phyloP scores from a whole-genome alignment of 192 early-diverging fungal species.

The Chytriomyces sp. region DNA sequence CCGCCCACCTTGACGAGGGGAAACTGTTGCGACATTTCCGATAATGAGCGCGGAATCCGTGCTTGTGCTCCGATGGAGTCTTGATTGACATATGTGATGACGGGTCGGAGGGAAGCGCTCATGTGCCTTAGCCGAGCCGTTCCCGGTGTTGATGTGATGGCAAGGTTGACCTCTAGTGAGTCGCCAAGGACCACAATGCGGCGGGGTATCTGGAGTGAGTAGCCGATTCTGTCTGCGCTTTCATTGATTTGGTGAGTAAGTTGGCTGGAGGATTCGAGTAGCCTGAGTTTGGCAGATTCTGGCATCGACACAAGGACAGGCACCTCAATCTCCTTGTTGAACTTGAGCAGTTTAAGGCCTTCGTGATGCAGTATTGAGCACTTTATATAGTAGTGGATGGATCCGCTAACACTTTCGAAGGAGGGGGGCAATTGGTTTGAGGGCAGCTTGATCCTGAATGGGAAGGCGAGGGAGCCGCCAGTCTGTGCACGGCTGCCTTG shows the following conservation, averaged over 20 bases:
- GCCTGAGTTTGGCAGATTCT: not conserved
- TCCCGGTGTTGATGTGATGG: slow-evolving; percentile 10
- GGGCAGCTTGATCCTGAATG: slow-evolving; percentile 1
- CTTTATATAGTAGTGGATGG: slow-evolving; percentile 31
- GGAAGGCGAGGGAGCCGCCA: slow-evolving; percentile 1
- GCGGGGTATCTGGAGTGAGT: slow-evolving; percentile 15
- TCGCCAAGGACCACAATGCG: slow-evolving; percentile 18
- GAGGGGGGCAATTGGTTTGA: not conserved
- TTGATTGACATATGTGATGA: not conserved
- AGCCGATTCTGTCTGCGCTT: slow-evolving; percentile 17
- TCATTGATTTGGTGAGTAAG: not conserved
- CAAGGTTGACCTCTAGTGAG: slow-evolving; percentile 8
- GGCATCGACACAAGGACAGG: slow-evolving; percentile 1
- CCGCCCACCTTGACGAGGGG: slow-evolving; percentile 12
- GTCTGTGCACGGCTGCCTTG: not conserved
- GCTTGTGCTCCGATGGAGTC: not conserved
- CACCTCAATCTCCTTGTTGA: slow-evolving; percentile 3
- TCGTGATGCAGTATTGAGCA: slow-evolving; percentile 18
- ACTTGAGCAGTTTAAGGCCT: slow-evolving; percentile 21
- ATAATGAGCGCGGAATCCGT: not conserved
- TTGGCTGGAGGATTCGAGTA: not conserved
- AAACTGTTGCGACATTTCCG: slow-evolving; percentile 8
- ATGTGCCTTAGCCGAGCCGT: slow-evolving; percentile 5
- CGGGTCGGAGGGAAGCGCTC: slow-evolving; percentile 3
- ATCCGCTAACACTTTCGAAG: not conserved